Conservation (phyloP, 1,284 basidiomycete species). For the Sphaerobolus stellatus region DNA sequence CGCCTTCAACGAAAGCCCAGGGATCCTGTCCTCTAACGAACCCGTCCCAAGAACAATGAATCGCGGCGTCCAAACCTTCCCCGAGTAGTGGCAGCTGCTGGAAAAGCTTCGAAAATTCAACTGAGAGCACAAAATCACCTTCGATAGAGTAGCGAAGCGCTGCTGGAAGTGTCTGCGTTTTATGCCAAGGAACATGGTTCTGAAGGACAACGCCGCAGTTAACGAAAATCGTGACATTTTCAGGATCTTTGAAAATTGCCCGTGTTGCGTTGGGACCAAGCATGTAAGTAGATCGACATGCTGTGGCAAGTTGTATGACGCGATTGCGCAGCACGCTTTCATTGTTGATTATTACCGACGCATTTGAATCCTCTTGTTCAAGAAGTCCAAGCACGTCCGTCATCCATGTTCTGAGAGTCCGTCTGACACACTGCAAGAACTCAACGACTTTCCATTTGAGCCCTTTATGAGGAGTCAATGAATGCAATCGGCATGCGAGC, state of each 20-base stretch:
- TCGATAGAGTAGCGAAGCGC: not conserved
- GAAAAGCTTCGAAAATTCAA: not conserved
- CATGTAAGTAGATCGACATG: slow-evolving; percentile 43
- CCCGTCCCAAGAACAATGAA: slow-evolving; percentile 36
- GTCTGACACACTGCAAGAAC: slow-evolving; percentile 33
- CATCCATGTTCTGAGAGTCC: slow-evolving; percentile 38
- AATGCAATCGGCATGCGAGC: slow-evolving; percentile 36
- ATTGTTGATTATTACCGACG: slow-evolving; percentile 11
- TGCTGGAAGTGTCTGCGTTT: not conserved
- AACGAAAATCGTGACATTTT: slow-evolving; percentile 27
- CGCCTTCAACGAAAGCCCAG: slow-evolving; percentile 31
- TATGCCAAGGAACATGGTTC: slow-evolving; percentile 25
- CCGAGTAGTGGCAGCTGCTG: not conserved
- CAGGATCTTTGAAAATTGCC: slow-evolving; percentile 18
- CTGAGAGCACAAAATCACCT: slow-evolving; percentile 3
- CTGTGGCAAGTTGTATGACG: slow-evolving; percentile 35
- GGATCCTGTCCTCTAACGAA: slow-evolving; percentile 26
- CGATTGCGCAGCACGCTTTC: slow-evolving; percentile 23
- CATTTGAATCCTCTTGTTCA: slow-evolving; percentile 18
- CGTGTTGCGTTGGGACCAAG: slow-evolving; percentile 22
- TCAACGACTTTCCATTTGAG: slow-evolving; percentile 16
- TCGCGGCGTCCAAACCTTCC: slow-evolving; percentile 34
- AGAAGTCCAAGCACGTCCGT: slow-evolving; percentile 20
- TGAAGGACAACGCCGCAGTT: slow-evolving; percentile 36
- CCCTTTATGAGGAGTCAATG: slow-evolving; percentile 19